phyloP scores from a whole-genome alignment of 2,329 filamentous ascomycete genomes.

The Ophiostoma montium region DNA sequence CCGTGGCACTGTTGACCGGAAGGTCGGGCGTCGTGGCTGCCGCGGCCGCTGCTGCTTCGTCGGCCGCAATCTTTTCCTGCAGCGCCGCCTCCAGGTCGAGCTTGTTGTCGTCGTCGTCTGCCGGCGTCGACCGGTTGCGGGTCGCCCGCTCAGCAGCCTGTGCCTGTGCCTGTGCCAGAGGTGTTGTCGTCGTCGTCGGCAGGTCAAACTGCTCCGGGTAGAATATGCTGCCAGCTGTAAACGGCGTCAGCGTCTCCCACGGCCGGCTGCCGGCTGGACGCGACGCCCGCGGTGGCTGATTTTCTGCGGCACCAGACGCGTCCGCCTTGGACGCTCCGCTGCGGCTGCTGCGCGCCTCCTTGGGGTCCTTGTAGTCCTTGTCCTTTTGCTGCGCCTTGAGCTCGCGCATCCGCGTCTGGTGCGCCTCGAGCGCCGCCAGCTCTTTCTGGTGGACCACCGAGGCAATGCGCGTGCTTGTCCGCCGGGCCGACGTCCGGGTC shows the following conservation, averaged over 20 bases:
- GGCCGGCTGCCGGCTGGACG: constrained; percentile 3
- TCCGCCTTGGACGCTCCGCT: neutral
- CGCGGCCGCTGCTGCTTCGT: constrained; percentile 3
- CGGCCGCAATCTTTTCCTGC: constrained; percentile 9
- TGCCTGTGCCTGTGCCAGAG: too few relatives aligned
- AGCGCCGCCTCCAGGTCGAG: constrained; percentile 5
- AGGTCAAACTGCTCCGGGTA: constrained; percentile 14
- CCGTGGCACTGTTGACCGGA: constrained; percentile 1
- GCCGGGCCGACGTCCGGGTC: constrained; percentile 6
- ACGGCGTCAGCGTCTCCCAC: constrained; percentile 13
- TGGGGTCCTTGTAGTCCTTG: neutral
- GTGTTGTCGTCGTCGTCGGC: constrained; percentile 2
- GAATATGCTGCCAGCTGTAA: constrained; percentile 4
- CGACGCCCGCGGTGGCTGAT: neutral
- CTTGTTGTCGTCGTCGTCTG: neutral
- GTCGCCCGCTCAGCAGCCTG: neutral
- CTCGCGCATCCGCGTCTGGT: constrained; percentile 2
- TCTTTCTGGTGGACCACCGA: constrained; percentile 8
- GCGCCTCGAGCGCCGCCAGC: constrained; percentile 3
- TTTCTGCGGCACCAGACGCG: neutral
- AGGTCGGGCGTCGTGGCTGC: constrained; percentile 2
- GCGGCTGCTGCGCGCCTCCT: neutral
- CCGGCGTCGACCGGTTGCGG: neutral
- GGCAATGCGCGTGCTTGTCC: constrained; percentile 12
- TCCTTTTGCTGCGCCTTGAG: neutral